phyloP scores from a whole-genome alignment of 2,329 filamentous ascomycete genomes.

The Emericellopsis cladophorae region DNA sequence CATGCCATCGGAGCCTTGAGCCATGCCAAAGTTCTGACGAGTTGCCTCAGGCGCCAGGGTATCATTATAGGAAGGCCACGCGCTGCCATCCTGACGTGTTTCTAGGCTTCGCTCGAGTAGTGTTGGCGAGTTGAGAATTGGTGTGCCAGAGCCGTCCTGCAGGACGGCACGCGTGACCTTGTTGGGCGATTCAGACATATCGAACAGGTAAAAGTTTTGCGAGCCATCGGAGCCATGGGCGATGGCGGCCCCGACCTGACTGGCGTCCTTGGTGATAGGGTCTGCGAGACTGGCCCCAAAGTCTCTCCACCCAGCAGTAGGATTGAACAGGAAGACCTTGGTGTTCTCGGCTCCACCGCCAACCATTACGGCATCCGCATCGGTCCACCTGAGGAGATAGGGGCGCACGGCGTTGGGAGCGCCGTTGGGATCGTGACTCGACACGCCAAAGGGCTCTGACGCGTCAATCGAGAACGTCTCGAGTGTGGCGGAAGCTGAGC shows the following conservation, averaged over 20 bases:
- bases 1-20: conserved; percentile 50
- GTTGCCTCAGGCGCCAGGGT: conserved; percentile 52
- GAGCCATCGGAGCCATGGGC: conserved; percentile 64
- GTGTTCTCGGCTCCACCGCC: conserved; percentile 53
- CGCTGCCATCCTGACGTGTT: conserved; percentile 34
- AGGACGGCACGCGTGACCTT: conserved; percentile 58
- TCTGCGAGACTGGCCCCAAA: conserved; percentile 51
- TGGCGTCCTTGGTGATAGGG: conserved; percentile 45
- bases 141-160: conserved; percentile 44
- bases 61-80: conserved; percentile 71
- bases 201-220: conserved; percentile 67
- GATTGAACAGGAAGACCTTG: conserved; percentile 60
- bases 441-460: conserved; percentile 49
- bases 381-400: conserved; percentile 62
- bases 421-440: conserved; percentile 40
- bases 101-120: conserved; percentile 20
- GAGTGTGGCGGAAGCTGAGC: conserved; percentile 43
- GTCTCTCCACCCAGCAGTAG: conserved; percentile 49
- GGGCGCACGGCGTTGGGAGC: conserved; percentile 55
- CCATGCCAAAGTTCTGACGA: conserved; percentile 59
- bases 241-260: conserved; percentile 46
- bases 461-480: conserved; percentile 66
- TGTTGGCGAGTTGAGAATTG: conserved; percentile 31
- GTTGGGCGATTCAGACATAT: conserved; percentile 64
- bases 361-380: conserved; percentile 57